Evolutionary conservation across 306 rosid genomes (phyloP).

Genomic region (Acacia crassicarpa): DNA sequence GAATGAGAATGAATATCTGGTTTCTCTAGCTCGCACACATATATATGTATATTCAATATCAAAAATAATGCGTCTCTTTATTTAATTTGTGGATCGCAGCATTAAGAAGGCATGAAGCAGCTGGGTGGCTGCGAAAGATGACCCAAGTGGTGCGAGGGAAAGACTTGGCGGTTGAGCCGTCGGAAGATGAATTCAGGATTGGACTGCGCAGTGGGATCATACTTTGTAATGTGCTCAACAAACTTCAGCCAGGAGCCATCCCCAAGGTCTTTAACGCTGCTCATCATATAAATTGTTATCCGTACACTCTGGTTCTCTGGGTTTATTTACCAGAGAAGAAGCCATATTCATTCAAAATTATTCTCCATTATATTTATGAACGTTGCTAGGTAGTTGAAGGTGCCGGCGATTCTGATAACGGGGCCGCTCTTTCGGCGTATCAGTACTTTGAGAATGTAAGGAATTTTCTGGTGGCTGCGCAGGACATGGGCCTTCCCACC

Average conservation of each 20-base stretch:
- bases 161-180: slow-evolving; percentile 88
- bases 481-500: slow-evolving; percentile 61
- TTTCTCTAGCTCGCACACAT: not conserved
- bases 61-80: not conserved
- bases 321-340: not conserved
- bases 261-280: slow-evolving; percentile 47
- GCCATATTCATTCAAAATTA: not conserved
- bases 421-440: slow-evolving; percentile 40
- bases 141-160: slow-evolving; percentile 84
- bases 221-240: slow-evolving; percentile 85
- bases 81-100: slow-evolving; percentile 45
- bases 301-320: slow-evolving; percentile 12
- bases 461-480: slow-evolving; percentile 45
- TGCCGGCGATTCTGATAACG: slow-evolving; percentile 35
- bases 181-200: slow-evolving; percentile 84
- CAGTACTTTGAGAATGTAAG: slow-evolving; percentile 49
- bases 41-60: not conserved
- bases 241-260: slow-evolving; percentile 76
- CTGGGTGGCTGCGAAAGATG: slow-evolving; percentile 74
- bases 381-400: slow-evolving; percentile 47
- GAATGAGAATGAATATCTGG: not conserved
- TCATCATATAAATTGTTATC: not conserved
- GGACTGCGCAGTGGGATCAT: slow-evolving; percentile 89
- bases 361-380: not conserved
- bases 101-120: slow-evolving; percentile 86